A percentile compares a stretch with the other conserved stretches of the same genome.
Conservation (phyloP, 2,329 filamentous ascomycete species). For the Polychaeton citri region DNA sequence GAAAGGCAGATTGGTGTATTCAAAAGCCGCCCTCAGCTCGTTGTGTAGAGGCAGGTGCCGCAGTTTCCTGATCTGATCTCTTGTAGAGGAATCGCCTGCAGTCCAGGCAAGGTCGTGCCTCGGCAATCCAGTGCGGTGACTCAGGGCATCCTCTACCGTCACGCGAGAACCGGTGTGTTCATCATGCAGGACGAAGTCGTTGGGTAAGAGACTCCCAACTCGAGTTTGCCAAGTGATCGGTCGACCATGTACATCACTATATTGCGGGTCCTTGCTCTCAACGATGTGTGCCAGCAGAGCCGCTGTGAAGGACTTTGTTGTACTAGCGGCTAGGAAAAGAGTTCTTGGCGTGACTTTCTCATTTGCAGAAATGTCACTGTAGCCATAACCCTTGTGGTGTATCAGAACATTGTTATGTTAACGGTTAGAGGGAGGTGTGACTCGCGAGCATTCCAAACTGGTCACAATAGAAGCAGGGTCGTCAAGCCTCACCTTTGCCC, state of each 20-base stretch:
- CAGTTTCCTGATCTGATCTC: slow-evolving; percentile 27
- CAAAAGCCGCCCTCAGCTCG: slow-evolving; percentile 28
- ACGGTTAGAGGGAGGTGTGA: no score
- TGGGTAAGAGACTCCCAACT: slow-evolving; percentile 21
- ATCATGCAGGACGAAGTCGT: slow-evolving; percentile 23
- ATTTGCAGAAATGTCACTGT: slow-evolving; percentile 1
- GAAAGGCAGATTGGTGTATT: slow-evolving; percentile 44
- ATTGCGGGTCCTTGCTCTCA: slow-evolving; percentile 13
- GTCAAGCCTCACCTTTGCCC: no score
- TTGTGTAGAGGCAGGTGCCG: slow-evolving; percentile 30
- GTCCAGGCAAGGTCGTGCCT: slow-evolving; percentile 17
- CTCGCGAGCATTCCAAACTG: no score
- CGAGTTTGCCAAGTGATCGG: slow-evolving; percentile 25
- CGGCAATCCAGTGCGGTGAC: slow-evolving; percentile 24
- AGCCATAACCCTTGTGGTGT: background rate
- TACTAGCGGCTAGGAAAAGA: slow-evolving; percentile 16
- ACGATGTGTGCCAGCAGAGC: slow-evolving; percentile 14
- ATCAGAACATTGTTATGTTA: no score
- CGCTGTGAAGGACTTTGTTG: slow-evolving; percentile 20
- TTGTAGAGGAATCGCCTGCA: slow-evolving; percentile 15
- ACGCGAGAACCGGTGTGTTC: slow-evolving; percentile 15
- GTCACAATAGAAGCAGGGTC: no score
- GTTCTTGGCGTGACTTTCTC: slow-evolving; percentile 13
- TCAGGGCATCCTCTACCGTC: slow-evolving; percentile 22
- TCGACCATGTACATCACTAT: slow-evolving; percentile 16